Evolutionary conservation across 306 rosid genomes (phyloP), one percentile per base, ranked within the genome.

Genomic region (Pachyrhizus erosus): DNA sequence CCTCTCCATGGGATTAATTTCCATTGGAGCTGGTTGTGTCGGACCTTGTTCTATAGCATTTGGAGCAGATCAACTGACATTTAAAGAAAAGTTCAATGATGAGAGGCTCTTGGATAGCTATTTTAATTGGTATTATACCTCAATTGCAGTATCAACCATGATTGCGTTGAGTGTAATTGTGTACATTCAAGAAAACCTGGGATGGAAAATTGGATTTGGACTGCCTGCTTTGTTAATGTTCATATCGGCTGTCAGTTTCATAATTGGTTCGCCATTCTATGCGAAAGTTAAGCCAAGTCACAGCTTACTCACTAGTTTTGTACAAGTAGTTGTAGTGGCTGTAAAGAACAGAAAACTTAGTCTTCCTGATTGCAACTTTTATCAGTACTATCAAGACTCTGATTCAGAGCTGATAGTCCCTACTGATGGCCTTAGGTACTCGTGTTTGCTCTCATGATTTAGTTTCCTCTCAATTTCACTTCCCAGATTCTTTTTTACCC

Each of bases 1-100:
- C 76, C 13, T 74, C 80, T 82, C 89, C n/a, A 72, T 90, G 7
- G 88, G 75, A 40, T 66, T 90, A 43, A 73, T 90, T 18, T 90
- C 93, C 21, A 82, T 90, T 54, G 93, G 91, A 79, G 91, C 93
- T 10, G 93, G 93, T 62, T 86, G 91, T 49, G 71, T 90, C 26
- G 79, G 91, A 73, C 89, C 93, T 43, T 86, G 91, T 77, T 89
- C 90, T 33, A 85, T 89, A 62, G 92, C 90, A 40, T 89, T 89
- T 80, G 92, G 92, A 79, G 92, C 90, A 21, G 92, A 87, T 70
- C 92, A 89, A 33, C 55, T 89, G 3, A 51, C 73, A 31, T 33
- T 66, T 24, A 66, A 79, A 68, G 84, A 79, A 54, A 80, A 61
- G 9, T 84, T 77, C 3, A 45, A 21, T 13, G 5, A 79, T 55